Base-by-base conservation (phyloP, 352 stramenopile species). In the Aphanomyces cochlioides region DNA sequence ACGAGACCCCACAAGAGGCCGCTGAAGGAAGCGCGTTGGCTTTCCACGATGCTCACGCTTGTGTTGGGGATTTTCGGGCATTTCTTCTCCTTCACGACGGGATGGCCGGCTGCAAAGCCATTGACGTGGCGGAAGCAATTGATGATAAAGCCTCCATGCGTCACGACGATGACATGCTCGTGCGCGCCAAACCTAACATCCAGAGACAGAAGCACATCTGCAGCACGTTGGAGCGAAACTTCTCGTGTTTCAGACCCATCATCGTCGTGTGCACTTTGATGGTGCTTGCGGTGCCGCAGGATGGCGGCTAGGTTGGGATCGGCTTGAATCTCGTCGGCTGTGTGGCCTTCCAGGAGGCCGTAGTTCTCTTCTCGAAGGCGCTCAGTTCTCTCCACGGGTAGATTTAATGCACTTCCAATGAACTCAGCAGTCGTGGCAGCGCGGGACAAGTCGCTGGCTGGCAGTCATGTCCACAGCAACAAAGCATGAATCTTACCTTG, bases 321-420 rank as follows among this genome's bases (percentile, higher is more conserved):
- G n/a, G 61, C 61, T 21, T 59, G 38, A 8, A 69, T 69, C 34
- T 69, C 61, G 19, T 19, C 34, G n/a, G 45, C 45, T 45, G 61
- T 69, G 50, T 59, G 61, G 38, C 61, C 61, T 60, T 69, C 61
- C 12, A 69, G 40, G n/a, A 69, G n/a, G 12, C 61, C 61, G 37
- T 69, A 69, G n/a, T 69, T 36, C 36, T 69, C 61, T 36, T 69
- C 61, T 19, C 61, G 61, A 10, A 69, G 38, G 13, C 13, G 39
- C 13, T 17, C 28, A 19, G 56, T 37, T 34, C 3, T 6, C 21
- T 34, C 28, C 8, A 69, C 28, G 15, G 61, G 43, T 17, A 69
- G 21, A 13, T 41, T 43, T 37, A 69, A 40, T 19, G 41, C 38
- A 15, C 5, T 28, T 13, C 40, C 50, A 21, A 69, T 59, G 38